These are phyloP conservation scores for Alternaria triticimaculans DNA, from an alignment of 2,329 filamentous ascomycete genomes.

Conservation along the genomic window DNA sequence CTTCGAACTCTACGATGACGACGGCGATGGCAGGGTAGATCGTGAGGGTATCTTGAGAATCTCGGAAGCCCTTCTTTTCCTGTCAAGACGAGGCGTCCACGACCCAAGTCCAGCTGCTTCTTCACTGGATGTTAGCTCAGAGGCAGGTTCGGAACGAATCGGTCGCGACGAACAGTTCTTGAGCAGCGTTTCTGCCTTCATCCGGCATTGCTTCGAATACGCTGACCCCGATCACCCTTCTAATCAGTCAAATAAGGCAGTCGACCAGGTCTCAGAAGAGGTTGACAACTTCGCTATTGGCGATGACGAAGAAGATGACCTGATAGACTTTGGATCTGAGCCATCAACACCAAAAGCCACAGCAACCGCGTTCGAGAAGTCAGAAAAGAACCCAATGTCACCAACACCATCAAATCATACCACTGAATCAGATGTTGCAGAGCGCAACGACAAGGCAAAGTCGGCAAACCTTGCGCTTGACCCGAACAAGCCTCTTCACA, in stretches of 20 bases:
- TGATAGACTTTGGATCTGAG: constrained; percentile 64
- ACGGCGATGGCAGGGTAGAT: constrained; percentile 88
- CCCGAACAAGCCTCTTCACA: constrained; percentile 89
- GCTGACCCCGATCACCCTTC: constrained; percentile 84
- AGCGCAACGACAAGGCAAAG: constrained; percentile 63
- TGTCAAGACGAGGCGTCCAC: constrained; percentile 86
- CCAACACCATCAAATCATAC: constrained; percentile 32
- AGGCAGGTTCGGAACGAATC: constrained; percentile 49
- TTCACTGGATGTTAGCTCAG: constrained; percentile 57
- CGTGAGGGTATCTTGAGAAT: constrained; percentile 94
- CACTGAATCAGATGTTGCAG: constrained; percentile 32
- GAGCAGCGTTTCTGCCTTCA: constrained; percentile 93
- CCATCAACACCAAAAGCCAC: constrained; percentile 37
- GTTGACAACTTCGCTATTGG: constrained; percentile 75
- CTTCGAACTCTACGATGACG: constrained; percentile 96
- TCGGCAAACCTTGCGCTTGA: constrained; percentile 90
- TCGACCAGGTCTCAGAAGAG: constrained; percentile 32
- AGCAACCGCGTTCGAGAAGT: constrained; percentile 41
- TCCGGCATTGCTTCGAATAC: constrained; percentile 95
- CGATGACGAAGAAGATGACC: constrained; percentile 69
- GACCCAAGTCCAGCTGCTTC: constrained; percentile 73
- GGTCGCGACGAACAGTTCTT: constrained; percentile 86
- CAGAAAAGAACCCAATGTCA: constrained; percentile 37
- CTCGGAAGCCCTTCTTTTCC: constrained; percentile 90
- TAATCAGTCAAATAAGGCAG: constrained; percentile 55